Percentiles rank a stretch among this genome's conserved stretches.
These are phyloP conservation scores for Calonectria multiphialidica DNA, from an alignment of 2,329 filamentous ascomycete genomes.

Conservation along the genomic window DNA sequence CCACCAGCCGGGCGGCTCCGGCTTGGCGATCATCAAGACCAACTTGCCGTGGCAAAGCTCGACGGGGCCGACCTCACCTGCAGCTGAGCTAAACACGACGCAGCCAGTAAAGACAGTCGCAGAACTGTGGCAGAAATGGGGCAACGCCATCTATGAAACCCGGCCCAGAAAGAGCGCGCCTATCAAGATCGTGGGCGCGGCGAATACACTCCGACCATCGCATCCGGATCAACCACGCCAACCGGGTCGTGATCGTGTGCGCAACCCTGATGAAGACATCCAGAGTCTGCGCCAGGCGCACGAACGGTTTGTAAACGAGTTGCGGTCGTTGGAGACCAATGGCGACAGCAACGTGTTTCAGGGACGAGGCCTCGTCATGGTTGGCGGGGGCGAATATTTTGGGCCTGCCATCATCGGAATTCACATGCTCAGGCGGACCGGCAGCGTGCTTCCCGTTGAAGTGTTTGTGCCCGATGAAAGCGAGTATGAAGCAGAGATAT, in stretches of 20 bases:
- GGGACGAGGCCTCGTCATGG: slow-evolving; percentile 25
- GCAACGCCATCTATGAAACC: slow-evolving; percentile 7
- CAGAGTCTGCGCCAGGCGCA: slow-evolving; percentile 11
- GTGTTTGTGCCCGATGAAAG: slow-evolving; percentile 19
- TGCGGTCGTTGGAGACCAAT: neutral
- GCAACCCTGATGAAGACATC: neutral
- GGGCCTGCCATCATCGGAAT: slow-evolving; percentile 25
- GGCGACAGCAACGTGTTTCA: neutral
- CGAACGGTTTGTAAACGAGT: slow-evolving; percentile 4
- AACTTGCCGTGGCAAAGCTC: neutral
- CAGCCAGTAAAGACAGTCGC: neutral
- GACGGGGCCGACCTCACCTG: neutral
- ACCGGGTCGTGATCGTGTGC: slow-evolving; percentile 4
- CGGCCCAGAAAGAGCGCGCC: neutral
- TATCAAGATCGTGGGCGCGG: neutral
- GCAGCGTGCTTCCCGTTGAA: slow-evolving; percentile 19
- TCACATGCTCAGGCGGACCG: slow-evolving; percentile 25
- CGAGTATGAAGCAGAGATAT: slow-evolving; percentile 22
- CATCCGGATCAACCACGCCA: slow-evolving; percentile 5
- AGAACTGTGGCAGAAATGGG: slow-evolving; percentile 20
- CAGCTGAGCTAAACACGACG: neutral
- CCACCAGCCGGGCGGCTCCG: neutral
- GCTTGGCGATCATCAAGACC: neutral
- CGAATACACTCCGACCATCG: neutral
- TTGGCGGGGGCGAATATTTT: slow-evolving; percentile 28